These are phyloP conservation scores for Phialophora verrucosa DNA, from an alignment of 2,329 filamentous ascomycete species.

Conservation along the genomic window DNA sequence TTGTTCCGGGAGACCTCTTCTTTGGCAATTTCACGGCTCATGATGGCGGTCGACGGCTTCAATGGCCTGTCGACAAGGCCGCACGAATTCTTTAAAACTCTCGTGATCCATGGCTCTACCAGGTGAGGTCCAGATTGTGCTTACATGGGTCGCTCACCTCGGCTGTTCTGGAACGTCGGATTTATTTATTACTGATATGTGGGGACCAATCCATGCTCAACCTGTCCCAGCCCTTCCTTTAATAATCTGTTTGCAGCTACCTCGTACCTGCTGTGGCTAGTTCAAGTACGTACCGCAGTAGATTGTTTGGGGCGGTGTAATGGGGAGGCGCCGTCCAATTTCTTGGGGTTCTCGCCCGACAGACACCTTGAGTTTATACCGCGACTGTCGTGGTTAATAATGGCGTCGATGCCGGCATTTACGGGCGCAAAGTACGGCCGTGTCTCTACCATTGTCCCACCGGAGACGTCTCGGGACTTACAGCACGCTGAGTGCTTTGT, in stretches of 20 bases:
- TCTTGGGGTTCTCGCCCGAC: background rate
- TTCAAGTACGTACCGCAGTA: background rate
- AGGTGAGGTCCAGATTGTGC: background rate
- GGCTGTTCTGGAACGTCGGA: background rate
- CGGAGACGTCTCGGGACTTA: background rate
- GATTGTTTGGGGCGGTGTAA: background rate
- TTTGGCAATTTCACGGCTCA: conserved; percentile 54
- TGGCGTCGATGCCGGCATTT: background rate
- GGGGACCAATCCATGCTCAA: conserved; percentile 1
- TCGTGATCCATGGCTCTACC: background rate
- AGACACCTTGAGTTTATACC: background rate
- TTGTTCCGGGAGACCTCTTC: conserved; percentile 83
- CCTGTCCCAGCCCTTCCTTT: background rate
- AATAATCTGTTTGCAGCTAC: background rate
- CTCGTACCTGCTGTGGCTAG: background rate
- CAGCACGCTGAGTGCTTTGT: background rate
- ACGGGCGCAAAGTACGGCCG: conserved; percentile 3
- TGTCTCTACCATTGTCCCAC: background rate
- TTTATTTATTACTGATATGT: conserved; percentile 22
- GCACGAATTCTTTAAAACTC: background rate
- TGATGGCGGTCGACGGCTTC: background rate
- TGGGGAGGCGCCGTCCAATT: background rate
- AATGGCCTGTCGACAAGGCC: conserved; percentile 3
- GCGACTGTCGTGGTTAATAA: background rate
- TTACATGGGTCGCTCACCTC: conserved; percentile 13